Evolutionary conservation across 129 eudicot genomes (phyloP).

Genomic region (Deinandra increscens): DNA sequence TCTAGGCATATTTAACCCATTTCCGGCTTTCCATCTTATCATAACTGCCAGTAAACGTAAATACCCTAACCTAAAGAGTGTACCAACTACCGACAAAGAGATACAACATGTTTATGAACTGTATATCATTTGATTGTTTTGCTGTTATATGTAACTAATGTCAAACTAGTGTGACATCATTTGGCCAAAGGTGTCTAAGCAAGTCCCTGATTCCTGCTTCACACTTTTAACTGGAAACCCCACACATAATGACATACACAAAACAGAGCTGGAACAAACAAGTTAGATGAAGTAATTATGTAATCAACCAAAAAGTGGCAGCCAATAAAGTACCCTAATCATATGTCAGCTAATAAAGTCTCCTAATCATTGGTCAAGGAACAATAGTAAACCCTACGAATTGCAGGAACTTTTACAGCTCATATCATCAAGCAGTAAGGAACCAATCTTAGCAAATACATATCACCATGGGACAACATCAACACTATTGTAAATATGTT

Average conservation of each 20-base stretch:
- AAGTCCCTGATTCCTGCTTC: neutral
- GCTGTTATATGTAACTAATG: conserved; percentile 7
- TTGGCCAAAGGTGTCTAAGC: neutral
- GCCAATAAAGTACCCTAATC: conserved; percentile 20
- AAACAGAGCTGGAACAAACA: neutral
- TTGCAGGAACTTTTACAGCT: conserved; percentile 30
- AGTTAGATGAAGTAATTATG: neutral
- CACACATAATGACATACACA: neutral
- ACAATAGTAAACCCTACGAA: neutral
- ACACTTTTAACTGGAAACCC: neutral
- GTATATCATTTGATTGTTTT: neutral
- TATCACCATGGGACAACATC: neutral
- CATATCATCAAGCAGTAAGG: conserved; percentile 26
- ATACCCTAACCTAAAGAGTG: conserved; percentile 6
- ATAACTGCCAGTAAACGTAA: neutral
- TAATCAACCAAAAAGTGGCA: conserved; percentile 7
- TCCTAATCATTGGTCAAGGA: conserved; percentile 20
- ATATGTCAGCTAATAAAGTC: conserved; percentile 37
- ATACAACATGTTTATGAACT: conserved; percentile 6
- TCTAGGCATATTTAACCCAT: neutral
- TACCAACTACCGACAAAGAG: neutral
- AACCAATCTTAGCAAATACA: conserved; percentile 7
- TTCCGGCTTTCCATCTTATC: conserved; percentile 11
- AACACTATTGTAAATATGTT: too few relatives aligned
- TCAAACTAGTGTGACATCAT: conserved; percentile 17